Percentiles rank a stretch among this genome's conserved stretches.
Evolutionary conservation across 148 eudicot species (phyloP).

Genomic region (Fagopyrum homotropicum): DNA sequence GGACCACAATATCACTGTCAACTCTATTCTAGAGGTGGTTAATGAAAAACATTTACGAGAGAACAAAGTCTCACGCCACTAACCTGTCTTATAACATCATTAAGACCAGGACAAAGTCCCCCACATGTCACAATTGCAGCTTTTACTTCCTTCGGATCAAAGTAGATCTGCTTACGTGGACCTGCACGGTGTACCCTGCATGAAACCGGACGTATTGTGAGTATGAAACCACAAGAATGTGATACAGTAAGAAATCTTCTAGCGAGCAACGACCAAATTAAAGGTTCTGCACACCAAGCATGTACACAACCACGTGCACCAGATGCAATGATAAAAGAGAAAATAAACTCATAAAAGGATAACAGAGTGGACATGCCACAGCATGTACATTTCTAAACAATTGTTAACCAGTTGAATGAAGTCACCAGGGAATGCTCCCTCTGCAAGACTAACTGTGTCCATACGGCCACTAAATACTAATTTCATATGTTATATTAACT

Average conservation of each 20-base stretch:
- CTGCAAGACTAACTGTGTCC: neutral
- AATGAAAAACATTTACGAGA: neutral
- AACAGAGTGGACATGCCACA: neutral
- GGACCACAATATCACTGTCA: neutral
- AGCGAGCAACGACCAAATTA: neutral
- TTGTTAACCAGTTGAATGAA: neutral
- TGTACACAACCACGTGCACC: too few relatives aligned
- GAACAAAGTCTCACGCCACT: neutral
- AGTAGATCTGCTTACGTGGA: conserved; percentile 42
- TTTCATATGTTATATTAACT: neutral
- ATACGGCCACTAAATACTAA: neutral
- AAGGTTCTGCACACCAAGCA: neutral
- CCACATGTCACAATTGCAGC: conserved; percentile 53
- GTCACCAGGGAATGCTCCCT: neutral
- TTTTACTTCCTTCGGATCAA: conserved; percentile 43
- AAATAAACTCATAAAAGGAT: neutral
- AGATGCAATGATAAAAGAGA: too few relatives aligned
- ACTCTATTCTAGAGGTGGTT: neutral
- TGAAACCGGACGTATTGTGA: neutral
- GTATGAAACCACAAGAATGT: neutral
- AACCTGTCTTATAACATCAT: conserved; percentile 54
- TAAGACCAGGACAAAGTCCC: conserved; percentile 51
- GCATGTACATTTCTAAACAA: too few relatives aligned
- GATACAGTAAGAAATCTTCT: neutral
- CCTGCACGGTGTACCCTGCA: conserved; percentile 50